Evolutionary conservation across 2,329 filamentous ascomycete species (phyloP), one percentile per base, ranked within the genome.

Genomic region (Dothideomycetidae sp.): DNA sequence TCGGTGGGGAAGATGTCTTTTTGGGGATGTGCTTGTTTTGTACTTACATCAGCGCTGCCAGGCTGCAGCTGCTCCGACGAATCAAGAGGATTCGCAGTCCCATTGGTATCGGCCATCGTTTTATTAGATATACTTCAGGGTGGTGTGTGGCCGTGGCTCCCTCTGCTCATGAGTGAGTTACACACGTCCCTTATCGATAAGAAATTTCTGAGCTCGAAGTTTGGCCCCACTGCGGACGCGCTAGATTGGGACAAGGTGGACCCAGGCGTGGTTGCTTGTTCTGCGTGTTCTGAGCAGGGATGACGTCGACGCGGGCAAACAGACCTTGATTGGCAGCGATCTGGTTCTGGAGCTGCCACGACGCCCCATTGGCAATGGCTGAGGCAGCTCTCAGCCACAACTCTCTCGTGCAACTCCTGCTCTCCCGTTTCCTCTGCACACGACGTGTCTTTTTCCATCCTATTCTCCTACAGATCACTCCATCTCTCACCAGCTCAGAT

Each of bases 1-100:
- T 61, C 55, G 28, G 53, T 51, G 21, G 51, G 49, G 19, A 56
- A 42, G 13, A 55, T 50, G 21, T 55, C 50, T 31, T 48, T 44
- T 36, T 55, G 55, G 19, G 56, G 53, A 43, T 59, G 49, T n/a
- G 45, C 48, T 17, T 40, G 32, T 21, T 48, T 42, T 10, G 37
- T 44, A 10, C 44, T 14, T 11, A 17, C 10, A 31, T 40, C 31
- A 16, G 29, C 30, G 2, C 29, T 28, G 30, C 36, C 31, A 13
- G 4, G 9, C 12, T 32, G 12, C 13, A 38, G 29, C 13, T 23
- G 29, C n/a, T 16, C 18, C 3, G 10, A 15, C 13, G 28, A 16
- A 26, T 38, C 29, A 7, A 38, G 28, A 10, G 36, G 36, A 28
- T 38, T 38, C 16, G 16, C 17, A 15, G 33, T 5, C 5, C 36